These are phyloP conservation scores for carrot (Daucus carota) DNA, from an alignment of 129 eudicot species.

Conservation along the genomic window DH1_v3.0 NC_030381.2:51767001-51767500, in stretches of 20 bases:
- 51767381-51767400: too few relatives aligned
- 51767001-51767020: not conserved
- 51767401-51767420: not conserved
- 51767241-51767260: not conserved
- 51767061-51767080: not conserved
- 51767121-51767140: not conserved
- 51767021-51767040: not conserved
- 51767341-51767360: too few relatives aligned
- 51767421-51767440: not conserved
- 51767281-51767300: not conserved
- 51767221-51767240: not conserved
- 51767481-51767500: not conserved
- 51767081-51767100: not conserved
- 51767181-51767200: not conserved
- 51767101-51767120: not conserved
- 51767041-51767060: not conserved
- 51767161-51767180: not conserved
- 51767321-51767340: too few relatives aligned
- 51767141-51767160: not conserved
- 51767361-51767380: not conserved
- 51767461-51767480: not conserved
- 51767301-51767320: not conserved
- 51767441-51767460: not conserved
- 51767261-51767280: not conserved
- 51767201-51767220: not conserved